Evolutionary conservation across 1,139 yeast genomes (phyloP), one percentile per base, ranked within the genome.

Genomic region (Pichia sp.): DNA sequence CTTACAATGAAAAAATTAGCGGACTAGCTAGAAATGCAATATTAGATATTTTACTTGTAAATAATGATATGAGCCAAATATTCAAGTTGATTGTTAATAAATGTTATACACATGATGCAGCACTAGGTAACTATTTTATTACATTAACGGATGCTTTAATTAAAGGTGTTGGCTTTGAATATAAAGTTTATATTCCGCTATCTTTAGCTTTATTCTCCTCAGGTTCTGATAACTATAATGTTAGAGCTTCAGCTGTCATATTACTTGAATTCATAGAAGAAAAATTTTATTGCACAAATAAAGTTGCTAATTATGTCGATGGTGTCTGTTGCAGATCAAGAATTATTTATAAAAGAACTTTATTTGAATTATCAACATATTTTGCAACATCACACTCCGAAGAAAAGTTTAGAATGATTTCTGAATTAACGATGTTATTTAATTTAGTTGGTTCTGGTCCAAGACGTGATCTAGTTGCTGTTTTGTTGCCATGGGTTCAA

Each of bases 401-500:
- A 28, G 82, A 79, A 51, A 79, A 82, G 13, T 79, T 76, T 57
- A 73, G 73, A 51, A 74, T 87, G 58, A 81, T 88, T 52, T 86
- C 95, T 38, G 87, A 85, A 64, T 72, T 89, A 64, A 82, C 93
- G 0, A 77, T 79, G 73, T 80, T 80, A 58, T 87, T 87, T 61
- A 83, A 81, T 58, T 69, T 77, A 25, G 95, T 87, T 5, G 79
- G 76, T 53, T 66, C 73, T 57, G 70, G 79, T 66, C 74, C 81
- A 1, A 77, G 95, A 62, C 79, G 89, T 53, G 97, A 90, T 66
- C 77, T 93, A 18, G 70, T 91, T 53, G 83, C 95, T 0, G 83
- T 91, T 33, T 69, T 93, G 52, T 73, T 88, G 14, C 97, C 99
- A 0, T 93, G 98, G 97, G 81, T 91, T 16, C 95, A 87, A 63